Percentiles rank a stretch among this genome's conserved stretches.
Conservation (phyloP, 208 protist species). For the Leishmania arabica region DNA sequence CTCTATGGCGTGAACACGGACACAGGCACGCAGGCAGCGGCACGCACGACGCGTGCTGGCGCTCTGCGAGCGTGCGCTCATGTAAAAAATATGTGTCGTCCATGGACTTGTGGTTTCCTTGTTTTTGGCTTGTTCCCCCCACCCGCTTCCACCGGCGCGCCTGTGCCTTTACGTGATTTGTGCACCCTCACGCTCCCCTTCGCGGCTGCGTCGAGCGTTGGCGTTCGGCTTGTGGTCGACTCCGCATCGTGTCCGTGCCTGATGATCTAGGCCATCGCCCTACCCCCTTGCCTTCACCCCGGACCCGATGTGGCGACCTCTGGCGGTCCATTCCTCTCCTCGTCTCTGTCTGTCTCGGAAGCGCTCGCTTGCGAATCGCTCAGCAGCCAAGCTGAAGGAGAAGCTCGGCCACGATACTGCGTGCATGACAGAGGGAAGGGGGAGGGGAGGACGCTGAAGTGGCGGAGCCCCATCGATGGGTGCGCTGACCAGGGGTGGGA, state of each 20-base stretch:
- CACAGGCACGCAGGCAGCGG: neutral
- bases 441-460: neutral
- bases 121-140: neutral
- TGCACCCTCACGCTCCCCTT: too few species aligned
- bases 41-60: neutral
- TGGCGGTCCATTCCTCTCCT: too few species aligned
- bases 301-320: neutral
- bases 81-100: neutral
- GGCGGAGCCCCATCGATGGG: too few species aligned
- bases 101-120: neutral
- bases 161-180: neutral
- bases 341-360: too few species aligned
- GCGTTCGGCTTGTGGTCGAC: neutral
- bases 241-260: neutral
- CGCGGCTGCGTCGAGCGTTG: neutral
- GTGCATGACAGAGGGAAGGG: neutral
- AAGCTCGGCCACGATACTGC: neutral
- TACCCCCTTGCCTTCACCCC: neutral
- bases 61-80: neutral
- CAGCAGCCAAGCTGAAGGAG: neutral
- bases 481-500: neutral
- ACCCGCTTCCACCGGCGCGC: neutral
- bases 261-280: neutral
- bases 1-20: neutral
- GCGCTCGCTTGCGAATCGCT: neutral